Evolutionary conservation across 2,329 filamentous ascomycete genomes (phyloP).

Genomic region (Fusarium guadeloupense): DNA sequence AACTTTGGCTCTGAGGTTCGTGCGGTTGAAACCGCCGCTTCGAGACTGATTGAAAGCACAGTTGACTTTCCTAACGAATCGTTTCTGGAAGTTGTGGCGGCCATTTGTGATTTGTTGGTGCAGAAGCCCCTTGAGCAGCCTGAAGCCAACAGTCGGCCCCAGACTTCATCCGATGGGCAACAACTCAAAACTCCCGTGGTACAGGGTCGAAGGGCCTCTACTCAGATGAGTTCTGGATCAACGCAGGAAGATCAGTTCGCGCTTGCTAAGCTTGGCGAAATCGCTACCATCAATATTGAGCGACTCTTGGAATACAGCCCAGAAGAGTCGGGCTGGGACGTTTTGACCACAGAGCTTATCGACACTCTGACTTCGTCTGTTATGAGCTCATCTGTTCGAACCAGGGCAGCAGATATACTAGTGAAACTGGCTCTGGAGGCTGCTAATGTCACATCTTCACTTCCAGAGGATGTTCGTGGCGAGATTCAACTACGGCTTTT

Average conservation of each 20-base stretch:
- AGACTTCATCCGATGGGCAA: constrained; percentile 35
- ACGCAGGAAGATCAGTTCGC: constrained; percentile 73
- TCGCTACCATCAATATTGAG: constrained; percentile 78
- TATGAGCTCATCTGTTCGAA: constrained; percentile 62
- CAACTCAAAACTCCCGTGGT: constrained; percentile 51
- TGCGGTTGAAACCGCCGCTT: constrained; percentile 88
- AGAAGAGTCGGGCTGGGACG: constrained; percentile 77
- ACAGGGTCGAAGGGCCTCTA: constrained; percentile 58
- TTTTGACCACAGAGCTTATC: constrained; percentile 67
- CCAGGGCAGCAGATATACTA: constrained; percentile 71
- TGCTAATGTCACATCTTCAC: constrained; percentile 63
- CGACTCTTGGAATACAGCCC: constrained; percentile 75
- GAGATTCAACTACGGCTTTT: constrained; percentile 78
- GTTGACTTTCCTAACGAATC: constrained; percentile 86
- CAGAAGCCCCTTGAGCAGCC: constrained; percentile 41
- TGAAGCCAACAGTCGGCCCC: constrained; percentile 26
- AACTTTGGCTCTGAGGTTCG: constrained; percentile 84
- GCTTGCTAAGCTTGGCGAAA: constrained; percentile 76
- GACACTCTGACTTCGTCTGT: constrained; percentile 58
- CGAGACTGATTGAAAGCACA: constrained; percentile 89
- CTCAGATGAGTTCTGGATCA: constrained; percentile 56
- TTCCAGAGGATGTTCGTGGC: constrained; percentile 61
- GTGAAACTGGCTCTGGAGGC: constrained; percentile 67
- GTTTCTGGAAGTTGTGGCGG: constrained; percentile 79
- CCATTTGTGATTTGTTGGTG: constrained; percentile 77